Evolutionary conservation across 345 rosid species (phyloP), one percentile per base, ranked within the genome.

Genomic region (Camelina sativa): DNA sequence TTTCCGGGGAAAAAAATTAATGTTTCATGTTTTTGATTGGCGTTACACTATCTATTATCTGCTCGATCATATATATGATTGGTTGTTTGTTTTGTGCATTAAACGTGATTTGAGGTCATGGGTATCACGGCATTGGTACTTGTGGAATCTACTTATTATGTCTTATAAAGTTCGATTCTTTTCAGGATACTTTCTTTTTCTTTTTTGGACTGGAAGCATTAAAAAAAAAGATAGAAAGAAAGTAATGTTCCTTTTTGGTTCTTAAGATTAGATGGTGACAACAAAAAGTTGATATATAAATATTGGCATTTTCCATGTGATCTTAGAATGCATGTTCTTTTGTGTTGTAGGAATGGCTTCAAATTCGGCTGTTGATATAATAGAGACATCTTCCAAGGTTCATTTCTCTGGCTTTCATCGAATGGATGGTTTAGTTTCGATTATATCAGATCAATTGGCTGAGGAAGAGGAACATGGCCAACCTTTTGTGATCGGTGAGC

Each of bases 401-500:
- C 97, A 93, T 79, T 93, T 93, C 82, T 93, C 98, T 37, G 93
- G 98, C 11, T 86, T 93, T 80, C 95, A 84, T 72, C 65, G 30
- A 70, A 86, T 85, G 91, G 68, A 89, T 82, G 88, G 80, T 60
- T 74, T 87, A 80, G 84, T 78, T 47, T 60, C 76, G 0, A 19
- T 19, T 52, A 80, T 78, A 66, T 68, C 56, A 13, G 85, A 74
- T 67, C 85, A 82, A 30, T 76, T 83, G 17, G 80, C 83, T 34
- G 63, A 81, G 32, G 85, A 84, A 19, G 81, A 71, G 55, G 63
- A 87, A 80, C 80, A 80, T 47, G 83, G 82, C 12, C 91, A 90
- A 67, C 98, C 98, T 60, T 93, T 90, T 81, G 90, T 93, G n/a
- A 93, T 93, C 69, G 98, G 96, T 90, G 60, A 82, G 4, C 30